Conservation (phyloP, 257 asterid genomes). For the Agastache rugosa region DNA sequence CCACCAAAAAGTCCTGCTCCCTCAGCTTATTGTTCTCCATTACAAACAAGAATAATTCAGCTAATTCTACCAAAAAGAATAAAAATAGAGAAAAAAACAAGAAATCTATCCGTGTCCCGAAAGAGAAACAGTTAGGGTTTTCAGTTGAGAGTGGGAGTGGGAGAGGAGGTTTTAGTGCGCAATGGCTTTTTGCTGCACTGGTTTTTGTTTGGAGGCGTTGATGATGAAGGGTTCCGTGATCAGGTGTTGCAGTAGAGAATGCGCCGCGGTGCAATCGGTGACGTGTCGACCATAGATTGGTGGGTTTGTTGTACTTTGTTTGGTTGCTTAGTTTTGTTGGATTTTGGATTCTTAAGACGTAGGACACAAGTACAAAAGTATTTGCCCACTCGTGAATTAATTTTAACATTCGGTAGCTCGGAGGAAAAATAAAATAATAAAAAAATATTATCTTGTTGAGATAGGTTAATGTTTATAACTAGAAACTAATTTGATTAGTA, state of each 20-base stretch:
- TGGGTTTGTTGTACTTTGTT: background rate
- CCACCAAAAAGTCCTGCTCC: slow-evolving; percentile 68
- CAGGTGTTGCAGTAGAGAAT: background rate
- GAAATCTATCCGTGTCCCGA: background rate
- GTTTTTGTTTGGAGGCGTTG: slow-evolving; percentile 40
- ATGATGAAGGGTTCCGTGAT: slow-evolving; percentile 39
- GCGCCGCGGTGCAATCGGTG: slow-evolving; percentile 16
- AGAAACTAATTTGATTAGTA: too few relatives aligned
- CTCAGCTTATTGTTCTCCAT: slow-evolving; percentile 54
- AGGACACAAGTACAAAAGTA: slow-evolving; percentile 14
- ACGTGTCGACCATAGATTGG: slow-evolving; percentile 41
- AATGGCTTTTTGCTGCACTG: slow-evolving; percentile 39
- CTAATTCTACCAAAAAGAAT: slow-evolving; percentile 16
- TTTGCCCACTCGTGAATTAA: slow-evolving; percentile 20
- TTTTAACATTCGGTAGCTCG: too few relatives aligned
- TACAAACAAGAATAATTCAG: slow-evolving; percentile 1
- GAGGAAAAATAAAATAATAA: too few relatives aligned
- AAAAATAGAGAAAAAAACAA: background rate
- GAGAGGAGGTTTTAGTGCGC: slow-evolving; percentile 37
- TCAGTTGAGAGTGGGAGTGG: slow-evolving; percentile 39
- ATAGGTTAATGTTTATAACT: background rate
- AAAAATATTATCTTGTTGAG: background rate
- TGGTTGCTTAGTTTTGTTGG: background rate
- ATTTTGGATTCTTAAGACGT: background rate
- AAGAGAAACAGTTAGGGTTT: slow-evolving; percentile 53